Evolutionary conservation across 164 flowering plant species (phyloP), one percentile per base, ranked within the genome.

Genomic region (Aristolochia fimbriata): DNA sequence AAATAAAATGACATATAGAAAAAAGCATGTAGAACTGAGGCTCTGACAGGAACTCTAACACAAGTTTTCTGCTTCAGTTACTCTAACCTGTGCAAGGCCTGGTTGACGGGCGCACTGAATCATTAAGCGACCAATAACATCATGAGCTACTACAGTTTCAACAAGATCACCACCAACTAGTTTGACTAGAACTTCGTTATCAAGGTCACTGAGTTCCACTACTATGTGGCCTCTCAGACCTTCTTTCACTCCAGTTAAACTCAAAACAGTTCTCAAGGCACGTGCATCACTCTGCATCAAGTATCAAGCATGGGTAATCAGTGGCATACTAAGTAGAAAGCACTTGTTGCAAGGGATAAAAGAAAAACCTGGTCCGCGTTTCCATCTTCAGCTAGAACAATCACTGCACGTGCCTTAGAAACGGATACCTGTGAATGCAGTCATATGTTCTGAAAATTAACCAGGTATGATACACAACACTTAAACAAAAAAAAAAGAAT

Each of bases 41-140:
- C 43, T 37, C 1, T 37, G 43, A 37, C 43, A 37, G 30, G 30
- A 27, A 37, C 43, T 37, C 9, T 10, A 49, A 49, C 16, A 49
- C 19, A 49, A 49, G 52, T 37, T 37, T 37, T 37, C 43, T 55
- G 19, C 30, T 47, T 33, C 15, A 67, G 33, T 48, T 52, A 58
- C 68, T 47, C 19, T 58, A 57, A 87, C 95, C 89, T 87, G 95
- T 19, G 95, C 95, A 75, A 87, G 91, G 56, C 95, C 95, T 51
- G 95, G 95, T 71, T 87, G 91, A 33, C 89, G 85, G 67, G 95
- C 95, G 73, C 95, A 87, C 59, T 87, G 95, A 64, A 87, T 87
- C 95, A 87, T 87, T 74, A 87, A 71, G 23, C 95, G 87, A 19
- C 95, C 95, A 75, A 87, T 87, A n/a, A 87, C 95, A 78, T 87